Percentiles rank a stretch among this genome's conserved stretches.
phyloP scores from a whole-genome alignment of 257 asterid genomes.

The Eucommia ulmoides region DNA sequence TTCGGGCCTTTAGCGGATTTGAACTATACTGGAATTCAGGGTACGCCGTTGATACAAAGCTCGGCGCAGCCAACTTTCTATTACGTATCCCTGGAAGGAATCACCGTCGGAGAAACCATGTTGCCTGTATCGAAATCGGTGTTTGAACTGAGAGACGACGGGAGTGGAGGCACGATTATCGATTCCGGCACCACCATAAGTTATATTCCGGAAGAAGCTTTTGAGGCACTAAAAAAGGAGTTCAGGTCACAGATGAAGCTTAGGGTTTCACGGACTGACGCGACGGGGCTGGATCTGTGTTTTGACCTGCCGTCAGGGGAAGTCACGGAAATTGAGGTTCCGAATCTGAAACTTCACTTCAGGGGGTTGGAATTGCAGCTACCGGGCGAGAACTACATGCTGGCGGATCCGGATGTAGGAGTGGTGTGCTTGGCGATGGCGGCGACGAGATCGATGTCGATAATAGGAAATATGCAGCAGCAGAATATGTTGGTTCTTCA shows the following conservation, averaged over 20 bases:
- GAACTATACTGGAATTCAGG: background rate
- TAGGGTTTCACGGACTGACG: constrained; percentile 28
- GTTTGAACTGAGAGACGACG: constrained; percentile 42
- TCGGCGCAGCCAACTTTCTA: constrained; percentile 68
- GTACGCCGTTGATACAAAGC: constrained; percentile 44
- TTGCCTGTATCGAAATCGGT: constrained; percentile 34
- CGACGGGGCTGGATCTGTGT: constrained; percentile 63
- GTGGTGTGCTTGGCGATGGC: constrained; percentile 86
- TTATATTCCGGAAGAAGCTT: constrained; percentile 39
- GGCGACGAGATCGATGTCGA: constrained; percentile 58
- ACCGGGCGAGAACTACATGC: constrained; percentile 60
- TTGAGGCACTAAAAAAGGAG: constrained; percentile 38
- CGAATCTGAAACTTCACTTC: constrained; percentile 52
- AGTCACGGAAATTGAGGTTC: constrained; percentile 33
- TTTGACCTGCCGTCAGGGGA: constrained; percentile 32
- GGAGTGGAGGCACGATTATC: constrained; percentile 69
- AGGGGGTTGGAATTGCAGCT: constrained; percentile 56
- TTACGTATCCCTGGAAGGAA: constrained; percentile 63
- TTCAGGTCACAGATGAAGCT: constrained; percentile 35
- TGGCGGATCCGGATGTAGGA: constrained; percentile 47
- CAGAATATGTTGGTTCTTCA: constrained; percentile 61
- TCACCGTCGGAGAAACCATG: constrained; percentile 52
- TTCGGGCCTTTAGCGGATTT: constrained; percentile 41
- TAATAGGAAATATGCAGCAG: constrained; percentile 78
- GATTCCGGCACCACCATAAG: constrained; percentile 90